Percentiles rank a stretch among this genome's conserved stretches.
phyloP scores from a whole-genome alignment of 1,284 basidiomycete genomes.

The Irpex sp. region DNA sequence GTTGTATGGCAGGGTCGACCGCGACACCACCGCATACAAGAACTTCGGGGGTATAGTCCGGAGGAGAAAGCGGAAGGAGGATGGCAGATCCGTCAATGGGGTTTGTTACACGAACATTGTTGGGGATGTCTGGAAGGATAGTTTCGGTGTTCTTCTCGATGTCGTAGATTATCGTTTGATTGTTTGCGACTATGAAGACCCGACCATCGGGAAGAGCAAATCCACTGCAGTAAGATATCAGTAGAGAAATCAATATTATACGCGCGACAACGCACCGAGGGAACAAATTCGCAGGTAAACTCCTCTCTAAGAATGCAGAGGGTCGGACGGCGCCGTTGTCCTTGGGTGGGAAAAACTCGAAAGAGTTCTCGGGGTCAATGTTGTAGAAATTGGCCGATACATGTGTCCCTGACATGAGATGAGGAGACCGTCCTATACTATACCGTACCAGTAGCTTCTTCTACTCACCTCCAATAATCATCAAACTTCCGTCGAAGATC shows the following conservation, averaged over 20 bases:
- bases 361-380: constrained; percentile 24
- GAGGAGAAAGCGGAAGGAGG: constrained; percentile 43
- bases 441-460: background rate
- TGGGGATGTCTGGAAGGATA: constrained; percentile 40
- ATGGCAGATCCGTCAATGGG: constrained; percentile 43
- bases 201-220: constrained; percentile 32
- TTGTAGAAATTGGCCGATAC: constrained; percentile 25
- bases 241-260: background rate
- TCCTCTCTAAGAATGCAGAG: constrained; percentile 37
- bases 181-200: constrained; percentile 39
- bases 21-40: constrained; percentile 43
- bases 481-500: constrained; percentile 36
- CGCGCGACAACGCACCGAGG: constrained; percentile 15
- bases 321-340: constrained; percentile 38
- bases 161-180: constrained; percentile 31
- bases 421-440: too few relatives aligned
- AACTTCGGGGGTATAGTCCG: constrained; percentile 41
- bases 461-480: constrained; percentile 38
- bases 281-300: constrained; percentile 22
- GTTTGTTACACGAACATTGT: constrained; percentile 39
- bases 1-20: constrained; percentile 23
- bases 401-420: background rate
- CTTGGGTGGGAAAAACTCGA: constrained; percentile 51
- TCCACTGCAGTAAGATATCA: constrained; percentile 6
- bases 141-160: constrained; percentile 32